Conservation (phyloP, 208 protist genomes). For the Porcisia deanei region DNA sequence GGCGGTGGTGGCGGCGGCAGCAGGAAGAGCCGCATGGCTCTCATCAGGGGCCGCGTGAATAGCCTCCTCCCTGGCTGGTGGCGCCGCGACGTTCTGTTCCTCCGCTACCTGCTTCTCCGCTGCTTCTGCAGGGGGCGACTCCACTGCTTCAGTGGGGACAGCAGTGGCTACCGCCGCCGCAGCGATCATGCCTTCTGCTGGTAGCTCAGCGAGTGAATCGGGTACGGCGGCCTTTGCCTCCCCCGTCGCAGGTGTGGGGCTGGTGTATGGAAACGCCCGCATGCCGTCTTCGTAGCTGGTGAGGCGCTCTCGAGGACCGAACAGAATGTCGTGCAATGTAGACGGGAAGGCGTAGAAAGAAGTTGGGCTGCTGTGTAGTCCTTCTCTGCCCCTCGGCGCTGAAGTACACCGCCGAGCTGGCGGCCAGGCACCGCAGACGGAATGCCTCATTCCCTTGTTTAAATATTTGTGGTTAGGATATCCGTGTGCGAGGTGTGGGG, state of each 20-base stretch:
- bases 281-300: conserved; percentile 33
- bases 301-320: conserved; percentile 21
- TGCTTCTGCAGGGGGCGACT: not conserved
- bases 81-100: not conserved
- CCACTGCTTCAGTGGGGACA: not conserved
- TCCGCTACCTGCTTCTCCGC: not conserved
- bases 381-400: conserved; percentile 10
- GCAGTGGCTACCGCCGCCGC: not conserved
- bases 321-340: conserved; percentile 36
- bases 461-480: not conserved
- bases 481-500: not conserved
- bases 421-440: not conserved
- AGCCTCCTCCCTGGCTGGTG: not conserved
- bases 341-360: conserved; percentile 26
- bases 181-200: not conserved
- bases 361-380: conserved; percentile 5
- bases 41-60: not conserved
- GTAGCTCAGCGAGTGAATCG: not conserved
- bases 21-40: no score
- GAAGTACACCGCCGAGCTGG: conserved; percentile 22
- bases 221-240: not conserved
- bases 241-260: not conserved
- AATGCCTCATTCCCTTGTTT: not conserved
- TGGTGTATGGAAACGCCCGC: conserved; percentile 2
- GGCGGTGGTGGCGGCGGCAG: not conserved